These are phyloP conservation scores for Plectosphaerella cucumerina DNA, from an alignment of 2,329 filamentous ascomycete genomes.

Conservation along the genomic window DNA sequence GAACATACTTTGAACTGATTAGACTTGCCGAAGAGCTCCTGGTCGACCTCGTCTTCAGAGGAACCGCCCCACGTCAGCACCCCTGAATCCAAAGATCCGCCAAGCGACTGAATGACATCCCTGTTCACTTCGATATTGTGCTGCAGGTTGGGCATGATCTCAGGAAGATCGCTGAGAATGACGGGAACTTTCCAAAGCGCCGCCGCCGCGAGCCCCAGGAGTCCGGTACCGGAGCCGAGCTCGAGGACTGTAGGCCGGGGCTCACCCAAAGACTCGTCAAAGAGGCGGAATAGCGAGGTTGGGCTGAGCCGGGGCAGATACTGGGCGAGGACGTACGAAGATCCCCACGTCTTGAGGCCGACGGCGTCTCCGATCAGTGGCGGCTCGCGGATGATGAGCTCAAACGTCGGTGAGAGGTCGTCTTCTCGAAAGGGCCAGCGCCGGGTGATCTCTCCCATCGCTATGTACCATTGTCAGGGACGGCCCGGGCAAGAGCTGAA, in stretches of 20 bases:
- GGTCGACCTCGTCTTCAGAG: constrained; percentile 36
- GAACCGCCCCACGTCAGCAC: constrained; percentile 70
- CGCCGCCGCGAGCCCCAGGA: constrained; percentile 84
- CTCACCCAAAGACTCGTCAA: constrained; percentile 29
- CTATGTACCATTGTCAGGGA: constrained; percentile 19
- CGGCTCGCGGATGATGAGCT: constrained; percentile 77
- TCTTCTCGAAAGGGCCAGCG: constrained; percentile 44
- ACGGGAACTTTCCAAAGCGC: constrained; percentile 64
- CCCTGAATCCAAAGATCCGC: constrained; percentile 57
- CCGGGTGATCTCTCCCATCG: constrained; percentile 54
- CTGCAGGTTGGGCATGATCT: constrained; percentile 78
- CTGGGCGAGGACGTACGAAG: constrained; percentile 78
- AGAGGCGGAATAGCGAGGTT: constrained; percentile 39
- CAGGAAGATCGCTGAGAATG: constrained; percentile 75
- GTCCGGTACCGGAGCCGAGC: constrained; percentile 83
- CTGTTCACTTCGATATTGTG: constrained; percentile 67
- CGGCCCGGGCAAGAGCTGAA: not conserved
- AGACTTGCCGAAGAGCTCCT: constrained; percentile 35
- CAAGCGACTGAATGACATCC: constrained; percentile 45
- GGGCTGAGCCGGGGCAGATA: constrained; percentile 52
- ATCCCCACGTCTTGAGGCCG: constrained; percentile 94
- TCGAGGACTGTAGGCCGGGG: constrained; percentile 55
- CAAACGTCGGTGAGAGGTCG: constrained; percentile 37
- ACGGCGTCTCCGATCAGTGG: constrained; percentile 83
- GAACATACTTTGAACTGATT: constrained; percentile 47